Percentiles rank a stretch among this genome's conserved stretches.
Conservation (phyloP, 176 grass and related monocot genomes). For the Lolium rigidum region DNA sequence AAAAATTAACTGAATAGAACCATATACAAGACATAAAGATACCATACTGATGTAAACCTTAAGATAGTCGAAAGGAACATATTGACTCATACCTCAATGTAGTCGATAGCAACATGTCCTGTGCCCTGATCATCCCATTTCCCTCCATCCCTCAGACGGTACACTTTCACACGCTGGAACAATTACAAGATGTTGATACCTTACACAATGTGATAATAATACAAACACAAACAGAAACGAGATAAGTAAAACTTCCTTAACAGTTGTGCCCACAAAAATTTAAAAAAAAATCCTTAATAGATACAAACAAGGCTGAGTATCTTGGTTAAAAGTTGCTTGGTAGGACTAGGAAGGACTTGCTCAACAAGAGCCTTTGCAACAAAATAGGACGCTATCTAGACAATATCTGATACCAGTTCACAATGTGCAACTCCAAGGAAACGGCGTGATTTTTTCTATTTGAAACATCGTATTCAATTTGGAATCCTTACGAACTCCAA, state of each 20-base stretch:
- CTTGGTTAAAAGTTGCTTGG: constrained; percentile 16
- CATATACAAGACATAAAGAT: constrained; percentile 29
- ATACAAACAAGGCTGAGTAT: constrained; percentile 17
- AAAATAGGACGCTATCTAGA: constrained; percentile 1
- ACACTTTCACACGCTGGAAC: constrained; percentile 94
- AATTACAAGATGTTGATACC: constrained; percentile 31
- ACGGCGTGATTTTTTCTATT: not conserved
- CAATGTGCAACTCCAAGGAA: not conserved
- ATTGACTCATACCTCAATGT: constrained; percentile 65
- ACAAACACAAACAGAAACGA: constrained; percentile 10
- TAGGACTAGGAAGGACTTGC: not conserved
- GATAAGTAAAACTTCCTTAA: constrained; percentile 10
- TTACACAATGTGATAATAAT: constrained; percentile 17
- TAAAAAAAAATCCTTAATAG: not conserved
- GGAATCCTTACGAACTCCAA: not conserved
- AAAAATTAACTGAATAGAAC: constrained; percentile 6
- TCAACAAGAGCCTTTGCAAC: constrained; percentile 2
- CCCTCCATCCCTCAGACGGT: constrained; percentile 81
- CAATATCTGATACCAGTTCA: not conserved
- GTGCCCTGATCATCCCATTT: constrained; percentile 99
- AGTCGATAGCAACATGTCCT: constrained; percentile 88
- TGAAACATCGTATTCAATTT: not conserved
- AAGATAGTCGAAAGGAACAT: constrained; percentile 71
- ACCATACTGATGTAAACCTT: constrained; percentile 36
- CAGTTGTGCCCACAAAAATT: not conserved